Conservation (phyloP, 345 rosid species). For the Dimocarpus longan region DNA sequence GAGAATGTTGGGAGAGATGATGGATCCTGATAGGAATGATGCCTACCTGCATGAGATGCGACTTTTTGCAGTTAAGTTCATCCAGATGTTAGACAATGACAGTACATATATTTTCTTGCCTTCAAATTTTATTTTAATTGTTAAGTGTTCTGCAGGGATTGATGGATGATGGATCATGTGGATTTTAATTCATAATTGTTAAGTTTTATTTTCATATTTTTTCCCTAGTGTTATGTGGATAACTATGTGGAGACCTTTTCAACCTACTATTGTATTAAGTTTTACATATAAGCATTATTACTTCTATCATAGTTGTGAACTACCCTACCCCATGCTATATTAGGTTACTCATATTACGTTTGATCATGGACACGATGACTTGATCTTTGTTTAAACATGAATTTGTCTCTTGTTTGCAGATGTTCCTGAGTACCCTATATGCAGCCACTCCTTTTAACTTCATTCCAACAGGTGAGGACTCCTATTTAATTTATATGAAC, state of each 20-base stretch:
- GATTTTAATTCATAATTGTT: neutral
- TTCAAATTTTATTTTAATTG: slow-evolving; percentile 4
- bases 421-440: slow-evolving; percentile 62
- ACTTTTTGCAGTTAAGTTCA: slow-evolving; percentile 69
- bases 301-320: neutral
- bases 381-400: neutral
- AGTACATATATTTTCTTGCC: neutral
- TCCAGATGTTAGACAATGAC: slow-evolving; percentile 3
- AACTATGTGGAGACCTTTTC: neutral
- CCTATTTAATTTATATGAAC: neutral
- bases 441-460: slow-evolving; percentile 71
- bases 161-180: neutral
- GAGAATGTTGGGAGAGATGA: slow-evolving; percentile 60
- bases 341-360: neutral
- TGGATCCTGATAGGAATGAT: slow-evolving; percentile 75
- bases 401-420: slow-evolving; percentile 41
- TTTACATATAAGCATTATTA: neutral
- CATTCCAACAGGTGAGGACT: slow-evolving; percentile 64
- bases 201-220: no score
- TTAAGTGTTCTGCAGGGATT: neutral
- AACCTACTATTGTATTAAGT: neutral
- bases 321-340: neutral
- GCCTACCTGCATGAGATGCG: slow-evolving; percentile 63
- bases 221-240: neutral
- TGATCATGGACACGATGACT: neutral